Evolutionary conservation across 805 yeast species (phyloP).

Genomic region (Schwanniomyces polymorphus): DNA sequence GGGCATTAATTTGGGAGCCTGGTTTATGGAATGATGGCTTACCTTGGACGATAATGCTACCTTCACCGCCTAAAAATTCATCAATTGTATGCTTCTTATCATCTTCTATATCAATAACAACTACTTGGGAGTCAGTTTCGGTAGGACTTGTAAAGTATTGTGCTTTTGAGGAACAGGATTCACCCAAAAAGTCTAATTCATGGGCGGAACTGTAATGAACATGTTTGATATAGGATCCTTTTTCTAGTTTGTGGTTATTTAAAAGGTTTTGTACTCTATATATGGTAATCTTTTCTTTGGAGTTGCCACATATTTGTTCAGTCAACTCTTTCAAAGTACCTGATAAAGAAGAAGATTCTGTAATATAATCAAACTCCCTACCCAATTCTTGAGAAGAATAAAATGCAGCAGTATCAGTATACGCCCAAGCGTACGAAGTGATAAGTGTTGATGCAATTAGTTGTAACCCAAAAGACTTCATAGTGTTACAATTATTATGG

Average conservation of each 20-base stretch:
- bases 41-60: constrained; percentile 25
- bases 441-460: constrained; percentile 6
- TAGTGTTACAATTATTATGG: not conserved
- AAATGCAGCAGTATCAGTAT: constrained; percentile 23
- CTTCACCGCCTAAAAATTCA: constrained; percentile 14
- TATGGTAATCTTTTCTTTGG: constrained; percentile 17
- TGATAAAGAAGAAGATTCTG: constrained; percentile 18
- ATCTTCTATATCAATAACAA: constrained; percentile 25
- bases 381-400: constrained; percentile 14
- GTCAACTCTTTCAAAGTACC: constrained; percentile 14
- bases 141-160: constrained; percentile 2
- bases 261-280: constrained; percentile 25
- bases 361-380: constrained; percentile 17
- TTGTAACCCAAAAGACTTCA: constrained; percentile 2
- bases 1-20: constrained; percentile 16
- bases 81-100: constrained; percentile 13
- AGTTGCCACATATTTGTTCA: constrained; percentile 15
- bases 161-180: constrained; percentile 8
- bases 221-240: constrained; percentile 13
- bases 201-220: constrained; percentile 18
- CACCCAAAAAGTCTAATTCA: constrained; percentile 17
- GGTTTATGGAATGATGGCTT: constrained; percentile 25
- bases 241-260: not conserved
- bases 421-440: constrained; percentile 15
- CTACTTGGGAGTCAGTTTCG: constrained; percentile 9